Percentiles rank a stretch among this genome's conserved stretches.
Conservation (phyloP, 176 grass and related monocot species). For the Typha latifolia region DNA sequence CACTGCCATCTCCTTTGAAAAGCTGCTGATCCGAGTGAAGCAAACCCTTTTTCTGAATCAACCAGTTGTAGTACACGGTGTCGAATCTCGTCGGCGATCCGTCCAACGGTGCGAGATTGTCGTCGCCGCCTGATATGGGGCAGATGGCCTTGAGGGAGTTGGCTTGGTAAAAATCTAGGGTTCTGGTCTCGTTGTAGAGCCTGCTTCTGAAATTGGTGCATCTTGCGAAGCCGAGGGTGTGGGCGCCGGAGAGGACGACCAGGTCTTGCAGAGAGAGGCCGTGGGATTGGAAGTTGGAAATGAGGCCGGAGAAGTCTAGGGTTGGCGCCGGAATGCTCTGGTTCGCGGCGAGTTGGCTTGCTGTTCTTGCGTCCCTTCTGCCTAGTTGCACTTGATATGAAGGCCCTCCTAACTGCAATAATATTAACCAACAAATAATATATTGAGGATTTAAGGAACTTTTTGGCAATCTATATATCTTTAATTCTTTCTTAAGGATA, state of each 20-base stretch:
- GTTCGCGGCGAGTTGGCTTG: conserved; percentile 40
- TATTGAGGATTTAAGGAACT: neutral
- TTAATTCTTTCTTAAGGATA: too few species aligned
- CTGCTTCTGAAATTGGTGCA: conserved; percentile 52
- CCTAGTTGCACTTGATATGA: conserved; percentile 59
- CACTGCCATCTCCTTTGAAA: conserved; percentile 36
- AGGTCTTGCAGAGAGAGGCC: conserved; percentile 65
- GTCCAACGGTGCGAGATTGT: conserved; percentile 44
- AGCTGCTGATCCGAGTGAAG: conserved; percentile 67
- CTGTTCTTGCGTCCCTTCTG: conserved; percentile 51
- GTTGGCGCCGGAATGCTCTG: conserved; percentile 38
- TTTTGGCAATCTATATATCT: neutral
- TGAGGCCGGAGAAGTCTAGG: conserved; percentile 42
- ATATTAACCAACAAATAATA: neutral
- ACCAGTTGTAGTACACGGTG: conserved; percentile 51
- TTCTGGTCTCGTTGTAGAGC: conserved; percentile 55
- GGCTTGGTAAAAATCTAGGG: conserved; percentile 45
- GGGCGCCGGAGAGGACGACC: conserved; percentile 54
- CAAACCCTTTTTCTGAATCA: conserved; percentile 45
- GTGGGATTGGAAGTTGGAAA: conserved; percentile 42
- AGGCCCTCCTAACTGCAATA: conserved; percentile 48
- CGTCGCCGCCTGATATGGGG: conserved; percentile 39
- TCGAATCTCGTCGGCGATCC: conserved; percentile 49
- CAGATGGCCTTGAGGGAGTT: conserved; percentile 36
- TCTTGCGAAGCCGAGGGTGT: conserved; percentile 65